Conservation (phyloP, 352 stramenopile species). For the Phytophthora pseudosyringae region DNA sequence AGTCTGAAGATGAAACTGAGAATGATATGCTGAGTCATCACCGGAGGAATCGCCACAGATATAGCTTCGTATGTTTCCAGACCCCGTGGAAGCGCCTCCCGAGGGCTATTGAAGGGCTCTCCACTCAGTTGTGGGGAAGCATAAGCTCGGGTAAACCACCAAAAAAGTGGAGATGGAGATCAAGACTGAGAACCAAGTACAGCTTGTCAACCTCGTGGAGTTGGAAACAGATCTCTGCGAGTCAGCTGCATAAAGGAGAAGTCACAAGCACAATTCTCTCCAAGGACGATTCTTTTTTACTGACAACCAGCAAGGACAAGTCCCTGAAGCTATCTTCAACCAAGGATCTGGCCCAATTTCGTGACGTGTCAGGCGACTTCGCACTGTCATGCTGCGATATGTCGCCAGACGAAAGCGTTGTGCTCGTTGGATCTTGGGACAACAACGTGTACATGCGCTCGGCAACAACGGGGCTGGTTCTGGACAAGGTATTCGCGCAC, state of each 20-base stretch:
- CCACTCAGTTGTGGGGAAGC: conserved; percentile 41
- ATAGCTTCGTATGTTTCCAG: conserved; percentile 58
- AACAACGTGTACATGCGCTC: conserved; percentile 84
- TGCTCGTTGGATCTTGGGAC: conserved; percentile 79
- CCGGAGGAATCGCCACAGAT: conserved; percentile 14
- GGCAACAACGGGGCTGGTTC: conserved; percentile 47
- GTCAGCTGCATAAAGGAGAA: conserved; percentile 60
- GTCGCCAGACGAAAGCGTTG: conserved; percentile 63
- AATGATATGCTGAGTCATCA: conserved; percentile 4
- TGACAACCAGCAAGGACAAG: conserved; percentile 76
- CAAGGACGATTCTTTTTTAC: conserved; percentile 53
- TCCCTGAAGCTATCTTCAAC: conserved; percentile 62
- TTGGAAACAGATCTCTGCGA: conserved; percentile 55
- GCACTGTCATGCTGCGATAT: conserved; percentile 77
- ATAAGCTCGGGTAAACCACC: conserved; percentile 40
- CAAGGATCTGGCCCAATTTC: conserved; percentile 33
- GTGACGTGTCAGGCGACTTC: conserved; percentile 39
- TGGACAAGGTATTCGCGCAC: conserved; percentile 74
- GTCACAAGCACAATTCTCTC: conserved; percentile 71
- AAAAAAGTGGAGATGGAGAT: conserved; percentile 68
- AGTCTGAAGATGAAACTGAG: conserved; percentile 47
- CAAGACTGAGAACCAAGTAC: conserved; percentile 44
- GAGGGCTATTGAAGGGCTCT: conserved; percentile 40
- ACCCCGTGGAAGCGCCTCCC: conserved; percentile 45
- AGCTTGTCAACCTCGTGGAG: conserved; percentile 40